These are phyloP conservation scores for Clonostachys rosea DNA, from an alignment of 2,329 filamentous ascomycete genomes.

Conservation along the genomic window DNA sequence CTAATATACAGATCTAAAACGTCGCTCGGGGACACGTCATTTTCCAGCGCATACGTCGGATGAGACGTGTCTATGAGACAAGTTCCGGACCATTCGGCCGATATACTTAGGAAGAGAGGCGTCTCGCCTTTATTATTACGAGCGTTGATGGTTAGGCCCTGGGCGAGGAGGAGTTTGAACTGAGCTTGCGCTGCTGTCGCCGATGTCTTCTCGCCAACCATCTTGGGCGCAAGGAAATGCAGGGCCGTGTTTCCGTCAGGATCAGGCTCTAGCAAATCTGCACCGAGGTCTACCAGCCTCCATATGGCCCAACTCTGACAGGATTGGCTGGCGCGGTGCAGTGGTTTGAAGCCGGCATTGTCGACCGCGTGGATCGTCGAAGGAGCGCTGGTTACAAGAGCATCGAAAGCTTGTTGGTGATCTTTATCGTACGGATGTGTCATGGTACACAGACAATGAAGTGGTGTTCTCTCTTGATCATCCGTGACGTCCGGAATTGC, in stretches of 20 bases:
- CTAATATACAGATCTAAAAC: background rate
- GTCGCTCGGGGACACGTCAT: background rate
- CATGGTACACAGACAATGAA: background rate
- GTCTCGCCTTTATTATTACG: background rate
- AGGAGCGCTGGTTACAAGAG: background rate
- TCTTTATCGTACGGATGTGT: background rate
- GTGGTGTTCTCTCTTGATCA: background rate
- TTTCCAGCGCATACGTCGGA: background rate
- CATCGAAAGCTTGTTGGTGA: background rate
- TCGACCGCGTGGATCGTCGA: background rate
- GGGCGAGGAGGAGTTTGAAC: constrained; percentile 1
- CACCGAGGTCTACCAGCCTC: constrained; percentile 6
- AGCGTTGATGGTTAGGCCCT: background rate
- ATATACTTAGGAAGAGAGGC: background rate
- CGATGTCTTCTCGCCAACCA: background rate
- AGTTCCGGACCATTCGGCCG: background rate
- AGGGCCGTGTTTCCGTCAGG: constrained; percentile 2
- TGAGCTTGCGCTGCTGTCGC: background rate
- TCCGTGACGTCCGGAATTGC: background rate
- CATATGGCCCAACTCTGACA: constrained; percentile 1
- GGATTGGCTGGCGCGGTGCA: background rate
- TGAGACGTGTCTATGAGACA: too few relatives aligned
- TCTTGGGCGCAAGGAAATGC: constrained; percentile 1
- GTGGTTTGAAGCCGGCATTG: background rate
- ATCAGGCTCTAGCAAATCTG: constrained; percentile 5